Conservation (phyloP, 2,329 filamentous ascomycete species). For the Exophiala oligosperma region DNA sequence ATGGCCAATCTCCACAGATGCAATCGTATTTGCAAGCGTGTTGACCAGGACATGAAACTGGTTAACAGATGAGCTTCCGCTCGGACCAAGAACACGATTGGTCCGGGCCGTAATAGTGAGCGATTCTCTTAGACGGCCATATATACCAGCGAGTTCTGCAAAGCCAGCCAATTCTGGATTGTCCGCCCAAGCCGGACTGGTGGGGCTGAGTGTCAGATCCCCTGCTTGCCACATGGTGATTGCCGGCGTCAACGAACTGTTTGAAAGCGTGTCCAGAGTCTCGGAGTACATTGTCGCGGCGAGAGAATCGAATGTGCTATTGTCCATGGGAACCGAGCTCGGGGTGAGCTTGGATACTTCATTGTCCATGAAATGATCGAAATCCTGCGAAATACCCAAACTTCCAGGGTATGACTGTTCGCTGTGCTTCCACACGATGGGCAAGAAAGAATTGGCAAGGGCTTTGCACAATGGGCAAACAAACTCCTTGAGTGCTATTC, state of each 20-base stretch:
- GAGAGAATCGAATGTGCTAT: constrained; percentile 3
- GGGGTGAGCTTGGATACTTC: constrained; percentile 50
- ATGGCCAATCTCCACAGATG: constrained; percentile 87
- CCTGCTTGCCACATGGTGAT: constrained; percentile 22
- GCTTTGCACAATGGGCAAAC: constrained; percentile 97
- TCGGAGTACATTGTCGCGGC: constrained; percentile 27
- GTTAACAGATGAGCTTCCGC: constrained; percentile 11
- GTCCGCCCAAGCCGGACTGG: constrained; percentile 20
- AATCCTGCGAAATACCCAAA: constrained; percentile 60
- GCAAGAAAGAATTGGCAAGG: constrained; percentile 89
- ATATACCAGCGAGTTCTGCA: constrained; percentile 30
- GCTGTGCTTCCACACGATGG: constrained; percentile 91
- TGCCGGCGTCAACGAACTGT: constrained; percentile 19
- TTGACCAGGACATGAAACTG: constrained; percentile 21
- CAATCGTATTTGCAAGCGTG: constrained; percentile 62
- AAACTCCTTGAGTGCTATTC: constrained; percentile 77
- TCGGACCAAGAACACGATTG: constrained; percentile 1
- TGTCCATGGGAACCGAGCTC: constrained; percentile 23
- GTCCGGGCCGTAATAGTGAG: constrained; percentile 14
- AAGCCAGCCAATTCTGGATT: constrained; percentile 20
- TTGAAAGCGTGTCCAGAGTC: constrained; percentile 35
- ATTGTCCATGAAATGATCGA: constrained; percentile 68
- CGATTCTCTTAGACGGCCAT: constrained; percentile 30
- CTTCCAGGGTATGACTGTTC: constrained; percentile 78
- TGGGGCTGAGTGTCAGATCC: constrained; percentile 21